Evolutionary conservation across 805 yeast species (phyloP), one percentile per base, ranked within the genome.

Genomic region (Nakazawaea molendinolei): DNA sequence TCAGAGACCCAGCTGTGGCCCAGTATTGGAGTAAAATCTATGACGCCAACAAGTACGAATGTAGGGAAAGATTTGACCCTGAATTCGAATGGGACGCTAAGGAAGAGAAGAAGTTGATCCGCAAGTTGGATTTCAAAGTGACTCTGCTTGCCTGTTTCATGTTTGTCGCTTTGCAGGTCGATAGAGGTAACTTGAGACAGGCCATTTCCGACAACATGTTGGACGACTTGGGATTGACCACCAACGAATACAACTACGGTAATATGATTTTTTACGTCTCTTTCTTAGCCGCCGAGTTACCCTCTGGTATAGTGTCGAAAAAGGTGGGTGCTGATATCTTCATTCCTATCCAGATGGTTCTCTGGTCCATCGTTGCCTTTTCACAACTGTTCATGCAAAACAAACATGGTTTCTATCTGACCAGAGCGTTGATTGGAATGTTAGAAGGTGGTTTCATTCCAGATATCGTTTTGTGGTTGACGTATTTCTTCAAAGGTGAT

Each of bases 261-360:
- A 65, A 60, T 31, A 43, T 43, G 36, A 53, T 76, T 24, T 65
- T 65, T 44, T 51, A 63, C 38, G 61, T 69, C 7, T 60, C 67
- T 29, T 76, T 76, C 46, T 52, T 75, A 34, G 48, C 56, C 13
- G 67, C 78, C 2, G 82, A 76, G 46, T 50, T 76, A 10, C 83
- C 84, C 0, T 74, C 81, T 2, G 81, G 76, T 45, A 56, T 76
- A 42, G 60, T 77, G 21, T 71, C 79, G 16, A 76, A 77, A 51
- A 61, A 60, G 34, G 38, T 76, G 25, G 84, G 84, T 12, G 74
- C 80, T 4, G 82, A 76, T 45, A 48, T 63, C 29, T 74, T 76
- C 67, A 68, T 76, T 41, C 77, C 79, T 3, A 50, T 57, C 20
- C 74, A 73, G 44, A 63, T 76, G 44, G 46, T 60, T 6, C 40